Evolutionary conservation across 371 early-diverging fungal genomes (phyloP), one percentile per base, ranked within the genome.

Genomic region (Syncephalis plumigaleata): DNA sequence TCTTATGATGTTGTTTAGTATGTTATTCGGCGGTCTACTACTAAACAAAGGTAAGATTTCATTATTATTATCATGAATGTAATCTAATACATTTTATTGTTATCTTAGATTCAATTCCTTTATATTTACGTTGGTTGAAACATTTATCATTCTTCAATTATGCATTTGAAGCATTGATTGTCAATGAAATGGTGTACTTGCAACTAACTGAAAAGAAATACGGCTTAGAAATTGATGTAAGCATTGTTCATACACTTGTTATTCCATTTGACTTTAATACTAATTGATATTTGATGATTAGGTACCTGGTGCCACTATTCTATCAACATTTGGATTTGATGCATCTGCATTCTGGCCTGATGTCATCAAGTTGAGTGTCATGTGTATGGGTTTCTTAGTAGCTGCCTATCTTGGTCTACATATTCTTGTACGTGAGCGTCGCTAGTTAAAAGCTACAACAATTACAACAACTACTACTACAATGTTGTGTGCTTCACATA

Each of bases 241-340:
- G 31, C 11, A 4, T 31, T n/a, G n/a, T n/a, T n/a, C n/a, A n/a
- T n/a, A n/a, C n/a, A n/a, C n/a, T n/a, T n/a, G n/a, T n/a, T n/a
- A n/a, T n/a, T n/a, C n/a, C n/a, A n/a, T n/a, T n/a, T n/a, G n/a
- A n/a, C n/a, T n/a, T n/a, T n/a, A n/a, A n/a, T n/a, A n/a, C n/a
- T n/a, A 24, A 44, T 20, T 13, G 7, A 47, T 49, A 18, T 53
- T 78, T 61, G 73, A 31, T 31, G n/a, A n/a, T 31, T 7, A 31
- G 31, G 31, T 94, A 5, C 91, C 92, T 26, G 84, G 83, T 18
- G 81, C 86, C 0, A 73, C 77, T 2, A 82, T 94, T 20, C 52
- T 94, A 46, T 78, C 86, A 3, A 87, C 85, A 1, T 91, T 94
- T 64, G 92, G 92, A 0, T 84, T 94, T 57, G 75, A 87, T 54